Evolutionary conservation across 495 filamentous ascomycete species (phyloP), one percentile per base, ranked within the genome.

Genomic region (Cairneyella variabilis): DNA sequence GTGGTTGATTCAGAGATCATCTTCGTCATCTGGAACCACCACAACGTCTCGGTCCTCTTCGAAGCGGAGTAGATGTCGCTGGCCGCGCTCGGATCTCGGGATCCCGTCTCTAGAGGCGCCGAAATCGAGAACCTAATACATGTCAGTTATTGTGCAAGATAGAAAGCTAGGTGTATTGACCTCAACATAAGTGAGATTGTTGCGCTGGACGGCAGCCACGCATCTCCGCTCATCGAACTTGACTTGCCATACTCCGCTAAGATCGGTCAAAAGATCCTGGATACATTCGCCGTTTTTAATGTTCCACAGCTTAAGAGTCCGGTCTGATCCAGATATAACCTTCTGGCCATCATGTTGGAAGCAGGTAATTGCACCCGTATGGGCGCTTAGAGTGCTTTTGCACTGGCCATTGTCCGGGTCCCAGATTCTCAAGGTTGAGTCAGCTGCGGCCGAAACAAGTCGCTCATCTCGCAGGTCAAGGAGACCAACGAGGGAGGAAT

Each of bases 301-400:
- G 68, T 97, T 90, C 95, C 95, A 99, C 90, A 99, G 95, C 74
- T 99, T 99, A 55, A 99, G 72, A 18, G 90, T 96, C 60, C 91
- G 83, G 67, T 99, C 93, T 46, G 89, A 95, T 37, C 93, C 93
- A 34, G 90, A 96, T 48, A 99, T 92, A 43, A 99, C 91, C 61
- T 97, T 99, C 57, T 92, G 86, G 0, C 85, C 91, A 65, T 99
- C 93, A 60, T 99, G 93, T 66, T 97, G 95, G 71, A 99, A 99
- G 69, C 93, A 99, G 14, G 93, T 99, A 57, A 99, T 99, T 14
- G 93, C 93, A 44, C 91, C 93, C 2, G 91, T 97, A 60, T 99
- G 93, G 0, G 95, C 93, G 53, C 83, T 90, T 51, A 99, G 72
- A 16, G 82, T 91, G 62, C 83, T 87, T 67, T 89, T 93, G 68